phyloP scores from a whole-genome alignment of 176 grass and related monocot genomes.

The Triticum dicoccoides region DNA sequence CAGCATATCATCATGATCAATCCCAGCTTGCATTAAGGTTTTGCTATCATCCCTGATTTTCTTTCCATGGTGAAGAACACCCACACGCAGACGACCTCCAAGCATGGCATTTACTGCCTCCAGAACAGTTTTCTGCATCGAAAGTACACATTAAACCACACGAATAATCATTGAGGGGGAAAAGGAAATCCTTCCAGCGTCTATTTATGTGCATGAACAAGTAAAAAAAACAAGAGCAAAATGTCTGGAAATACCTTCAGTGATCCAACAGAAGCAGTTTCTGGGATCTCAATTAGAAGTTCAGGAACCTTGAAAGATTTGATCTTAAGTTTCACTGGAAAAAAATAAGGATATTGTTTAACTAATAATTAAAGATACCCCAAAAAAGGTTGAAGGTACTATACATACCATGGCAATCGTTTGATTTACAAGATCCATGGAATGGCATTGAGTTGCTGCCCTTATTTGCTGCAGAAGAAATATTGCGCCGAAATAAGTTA shows the following conservation, averaged over 20 bases:
- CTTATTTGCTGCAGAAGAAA: conserved; percentile 68
- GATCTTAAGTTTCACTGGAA: conserved; percentile 83
- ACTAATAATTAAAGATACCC: not conserved
- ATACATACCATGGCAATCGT: conserved; percentile 48
- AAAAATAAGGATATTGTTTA: not conserved
- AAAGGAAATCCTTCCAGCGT: not conserved
- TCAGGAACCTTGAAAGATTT: conserved; percentile 97
- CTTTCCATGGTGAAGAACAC: conserved; percentile 81
- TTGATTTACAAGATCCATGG: conserved; percentile 48
- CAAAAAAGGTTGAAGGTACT: not conserved
- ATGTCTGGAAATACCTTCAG: conserved; percentile 68
- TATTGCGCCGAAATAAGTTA: conserved; percentile 19
- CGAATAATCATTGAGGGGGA: not conserved
- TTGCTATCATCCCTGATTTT: conserved; percentile 88
- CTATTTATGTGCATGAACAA: not conserved
- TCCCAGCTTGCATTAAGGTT: conserved; percentile 73
- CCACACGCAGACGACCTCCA: conserved; percentile 66
- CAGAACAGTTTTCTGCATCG: conserved; percentile 82
- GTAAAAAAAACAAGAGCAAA: conserved; percentile 4
- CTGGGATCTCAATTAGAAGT: conserved; percentile 92
- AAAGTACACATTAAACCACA: conserved; percentile 34
- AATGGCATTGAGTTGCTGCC: conserved; percentile 41
- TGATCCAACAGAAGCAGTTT: conserved; percentile 85
- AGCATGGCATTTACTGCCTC: conserved; percentile 89
- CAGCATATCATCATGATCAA: conserved; percentile 51